A percentile compares a stretch with the other conserved stretches of the same genome.
Evolutionary conservation across 2,329 filamentous ascomycete species (phyloP).

Genomic region (Herpotrichia juniperi): DNA sequence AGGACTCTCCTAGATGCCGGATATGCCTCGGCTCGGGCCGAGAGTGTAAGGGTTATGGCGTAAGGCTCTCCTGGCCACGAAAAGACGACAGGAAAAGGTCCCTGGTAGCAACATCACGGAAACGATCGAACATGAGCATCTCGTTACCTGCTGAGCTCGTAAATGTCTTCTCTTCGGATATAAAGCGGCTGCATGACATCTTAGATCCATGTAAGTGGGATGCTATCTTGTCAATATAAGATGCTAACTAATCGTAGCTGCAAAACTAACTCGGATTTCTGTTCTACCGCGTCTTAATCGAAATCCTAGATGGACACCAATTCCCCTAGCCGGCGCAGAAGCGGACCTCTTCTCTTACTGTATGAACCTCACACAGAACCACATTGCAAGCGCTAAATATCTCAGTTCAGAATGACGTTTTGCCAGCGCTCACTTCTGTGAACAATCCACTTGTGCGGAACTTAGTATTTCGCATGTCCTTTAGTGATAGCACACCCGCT

Average conservation of each 20-base stretch:
- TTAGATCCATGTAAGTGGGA: not conserved
- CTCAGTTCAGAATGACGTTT: conserved; percentile 12
- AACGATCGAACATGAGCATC: too few relatives aligned
- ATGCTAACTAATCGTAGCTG: not conserved
- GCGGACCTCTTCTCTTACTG: conserved; percentile 15
- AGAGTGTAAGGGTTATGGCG: too few relatives aligned
- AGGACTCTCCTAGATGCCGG: too few relatives aligned
- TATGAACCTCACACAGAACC: not conserved
- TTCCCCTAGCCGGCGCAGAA: conserved; percentile 3
- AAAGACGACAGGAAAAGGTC: too few relatives aligned
- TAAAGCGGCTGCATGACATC: conserved; percentile 1
- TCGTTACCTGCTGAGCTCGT: conserved; percentile 8
- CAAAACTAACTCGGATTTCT: not conserved
- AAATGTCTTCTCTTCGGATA: conserved; percentile 10
- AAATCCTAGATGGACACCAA: conserved; percentile 16
- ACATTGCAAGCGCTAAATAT: not conserved
- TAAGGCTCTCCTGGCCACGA: too few relatives aligned
- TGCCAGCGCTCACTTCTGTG: conserved; percentile 9
- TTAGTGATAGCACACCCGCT: conserved; percentile 10
- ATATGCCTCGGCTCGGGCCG: too few relatives aligned
- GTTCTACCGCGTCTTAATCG: not conserved
- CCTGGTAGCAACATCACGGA: too few relatives aligned
- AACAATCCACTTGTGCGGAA: conserved; percentile 8
- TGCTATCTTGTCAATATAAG: too few relatives aligned
- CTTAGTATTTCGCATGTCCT: conserved; percentile 16